Evolutionary conservation across 73 alveolate genomes (phyloP).

Genomic region (Uronychia setigera): DNA sequence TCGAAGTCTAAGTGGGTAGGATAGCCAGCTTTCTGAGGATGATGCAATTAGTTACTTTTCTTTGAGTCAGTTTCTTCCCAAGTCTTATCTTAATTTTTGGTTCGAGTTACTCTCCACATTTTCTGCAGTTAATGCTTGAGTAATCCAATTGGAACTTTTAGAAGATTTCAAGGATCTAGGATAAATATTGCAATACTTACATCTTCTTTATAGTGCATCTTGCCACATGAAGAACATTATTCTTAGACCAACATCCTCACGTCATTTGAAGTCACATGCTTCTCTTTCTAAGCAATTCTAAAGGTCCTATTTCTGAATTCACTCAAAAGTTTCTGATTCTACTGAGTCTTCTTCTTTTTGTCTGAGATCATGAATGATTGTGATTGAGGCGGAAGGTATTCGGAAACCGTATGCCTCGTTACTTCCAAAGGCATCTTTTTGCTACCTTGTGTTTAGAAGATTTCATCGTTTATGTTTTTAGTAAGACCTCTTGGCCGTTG

Average conservation of each 20-base stretch:
- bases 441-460: background rate
- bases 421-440: no score
- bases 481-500: background rate
- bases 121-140: background rate
- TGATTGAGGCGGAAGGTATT: no score
- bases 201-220: background rate
- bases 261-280: background rate
- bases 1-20: background rate
- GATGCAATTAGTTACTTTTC: background rate
- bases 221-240: background rate
- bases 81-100: slow-evolving; percentile 1
- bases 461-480: background rate
- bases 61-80: background rate
- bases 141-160: background rate
- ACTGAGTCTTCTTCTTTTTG: background rate
- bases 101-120: background rate
- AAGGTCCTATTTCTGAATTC: background rate
- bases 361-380: no score
- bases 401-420: no score
- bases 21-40: background rate
- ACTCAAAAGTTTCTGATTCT: background rate
- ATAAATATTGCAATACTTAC: background rate
- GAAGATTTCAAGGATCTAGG: background rate
- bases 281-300: background rate
- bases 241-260: background rate